Percentiles rank a stretch among this genome's conserved stretches.
Evolutionary conservation across 2,329 filamentous ascomycete genomes (phyloP).

Genomic region (Plectosphaerella cucumerina): DNA sequence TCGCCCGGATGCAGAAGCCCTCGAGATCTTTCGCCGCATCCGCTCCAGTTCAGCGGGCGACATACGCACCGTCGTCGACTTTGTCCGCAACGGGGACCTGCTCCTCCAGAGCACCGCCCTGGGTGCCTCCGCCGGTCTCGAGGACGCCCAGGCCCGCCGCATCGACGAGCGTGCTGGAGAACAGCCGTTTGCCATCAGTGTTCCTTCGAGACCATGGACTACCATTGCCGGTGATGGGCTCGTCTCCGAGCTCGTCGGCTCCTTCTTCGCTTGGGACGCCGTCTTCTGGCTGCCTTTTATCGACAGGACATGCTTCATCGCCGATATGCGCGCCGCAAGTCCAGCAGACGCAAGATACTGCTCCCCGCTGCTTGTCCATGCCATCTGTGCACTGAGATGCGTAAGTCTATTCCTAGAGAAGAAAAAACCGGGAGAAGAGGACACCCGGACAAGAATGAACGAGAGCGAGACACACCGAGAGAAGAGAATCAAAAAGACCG

Average conservation of each 20-base stretch:
- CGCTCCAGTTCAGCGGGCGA: constrained; percentile 4
- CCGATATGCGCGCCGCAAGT: constrained; percentile 18
- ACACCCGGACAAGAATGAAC: neutral
- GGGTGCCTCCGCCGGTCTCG: constrained; percentile 11
- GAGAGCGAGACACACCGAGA: too few relatives aligned
- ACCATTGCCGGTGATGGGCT: constrained; percentile 21
- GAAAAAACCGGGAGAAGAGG: neutral
- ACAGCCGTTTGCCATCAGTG: constrained; percentile 10
- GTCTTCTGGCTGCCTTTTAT: constrained; percentile 18
- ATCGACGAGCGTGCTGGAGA: neutral
- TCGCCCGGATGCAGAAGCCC: constrained; percentile 14
- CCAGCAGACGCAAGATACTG: constrained; percentile 18
- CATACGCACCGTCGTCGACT: constrained; percentile 6
- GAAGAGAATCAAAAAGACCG: neutral
- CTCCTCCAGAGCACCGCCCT: constrained; percentile 12
- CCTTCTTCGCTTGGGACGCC: constrained; percentile 24
- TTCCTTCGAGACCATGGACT: constrained; percentile 24
- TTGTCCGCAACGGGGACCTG: constrained; percentile 14
- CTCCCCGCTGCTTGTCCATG: constrained; percentile 25
- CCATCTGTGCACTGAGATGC: constrained; percentile 24
- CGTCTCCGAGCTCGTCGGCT: constrained; percentile 23
- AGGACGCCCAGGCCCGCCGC: constrained; percentile 5
- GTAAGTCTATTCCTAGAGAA: constrained; percentile 12
- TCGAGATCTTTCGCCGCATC: constrained; percentile 15
- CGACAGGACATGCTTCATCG: constrained; percentile 19